Conservation (phyloP, 345 rosid species). For the Noccaea caerulescens region DNA sequence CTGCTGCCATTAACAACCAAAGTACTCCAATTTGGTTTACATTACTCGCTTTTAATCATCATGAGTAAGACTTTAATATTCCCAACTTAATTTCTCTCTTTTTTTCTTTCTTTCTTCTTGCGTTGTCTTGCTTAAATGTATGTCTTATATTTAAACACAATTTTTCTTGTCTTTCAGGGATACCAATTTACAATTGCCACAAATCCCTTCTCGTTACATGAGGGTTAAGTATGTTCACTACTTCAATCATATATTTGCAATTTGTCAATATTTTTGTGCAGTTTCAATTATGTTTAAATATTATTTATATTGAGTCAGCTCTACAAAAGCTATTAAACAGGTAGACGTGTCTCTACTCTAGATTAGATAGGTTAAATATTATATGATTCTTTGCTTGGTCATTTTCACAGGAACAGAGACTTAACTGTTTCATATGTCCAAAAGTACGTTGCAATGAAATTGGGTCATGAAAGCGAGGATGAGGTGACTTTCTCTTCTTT, state of each 20-base stretch:
- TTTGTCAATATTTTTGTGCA: background rate
- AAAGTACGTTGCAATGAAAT: constrained; percentile 1
- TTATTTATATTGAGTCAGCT: too few relatives aligned
- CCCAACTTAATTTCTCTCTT: background rate
- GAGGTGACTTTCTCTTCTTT: background rate
- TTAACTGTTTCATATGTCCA: background rate
- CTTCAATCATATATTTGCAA: background rate
- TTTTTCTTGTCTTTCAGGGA: background rate
- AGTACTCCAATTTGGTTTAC: constrained; percentile 13
- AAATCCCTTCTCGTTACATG: background rate
- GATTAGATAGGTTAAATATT: too few relatives aligned
- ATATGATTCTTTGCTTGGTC: constrained; percentile 3
- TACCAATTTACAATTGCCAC: constrained; percentile 1
- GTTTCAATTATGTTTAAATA: background rate
- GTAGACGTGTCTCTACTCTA: too few relatives aligned
- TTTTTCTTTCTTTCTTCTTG: background rate
- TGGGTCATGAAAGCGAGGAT: background rate
- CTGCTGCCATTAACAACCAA: background rate
- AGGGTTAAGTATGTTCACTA: constrained; percentile 16
- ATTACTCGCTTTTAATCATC: background rate
- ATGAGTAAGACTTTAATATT: background rate
- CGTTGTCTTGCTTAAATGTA: background rate
- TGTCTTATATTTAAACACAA: background rate
- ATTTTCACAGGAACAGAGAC: background rate
- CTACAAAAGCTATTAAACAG: too few relatives aligned